Percentiles rank a stretch among this genome's conserved stretches.
phyloP scores from a whole-genome alignment of 148 eudicot genomes.

The Rhododendron griersonianum region DNA sequence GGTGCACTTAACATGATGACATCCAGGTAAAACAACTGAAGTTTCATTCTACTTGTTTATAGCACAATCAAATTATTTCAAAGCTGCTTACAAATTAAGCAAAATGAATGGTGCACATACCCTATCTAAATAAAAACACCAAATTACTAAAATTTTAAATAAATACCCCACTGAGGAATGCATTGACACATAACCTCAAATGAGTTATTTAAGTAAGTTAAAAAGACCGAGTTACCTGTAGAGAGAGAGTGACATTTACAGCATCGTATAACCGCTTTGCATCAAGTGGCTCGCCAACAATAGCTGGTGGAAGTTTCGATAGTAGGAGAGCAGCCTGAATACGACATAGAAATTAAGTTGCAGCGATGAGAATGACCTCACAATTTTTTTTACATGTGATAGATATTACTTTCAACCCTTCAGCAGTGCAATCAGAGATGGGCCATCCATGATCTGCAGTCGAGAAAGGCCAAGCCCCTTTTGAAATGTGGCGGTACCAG shows the following conservation, averaged over 20 bases:
- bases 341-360: conserved; percentile 14
- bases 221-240: conserved; percentile 54
- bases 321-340: conserved; percentile 69
- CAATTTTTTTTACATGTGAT: not conserved
- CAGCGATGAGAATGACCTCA: not conserved
- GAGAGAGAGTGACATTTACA: conserved; percentile 78
- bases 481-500: conserved; percentile 97
- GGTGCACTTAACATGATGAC: not conserved
- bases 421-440: conserved; percentile 93
- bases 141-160: not conserved
- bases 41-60: not conserved
- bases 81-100: not conserved
- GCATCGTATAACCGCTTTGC: conserved; percentile 60
- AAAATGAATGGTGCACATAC: not conserved
- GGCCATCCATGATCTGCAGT: conserved; percentile 99
- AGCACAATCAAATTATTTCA: not conserved
- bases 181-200: not conserved
- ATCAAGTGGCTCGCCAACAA: conserved; percentile 80
- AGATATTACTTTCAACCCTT: conserved; percentile 80
- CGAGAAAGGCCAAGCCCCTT: conserved; percentile 99
- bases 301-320: conserved; percentile 63
- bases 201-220: conserved; percentile 2
- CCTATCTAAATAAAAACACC: not conserved
- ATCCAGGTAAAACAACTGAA: not conserved
- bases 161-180: not conserved